Evolutionary conservation across 1,139 yeast genomes (phyloP).

Genomic region (Chernovozyma aurita): DNA sequence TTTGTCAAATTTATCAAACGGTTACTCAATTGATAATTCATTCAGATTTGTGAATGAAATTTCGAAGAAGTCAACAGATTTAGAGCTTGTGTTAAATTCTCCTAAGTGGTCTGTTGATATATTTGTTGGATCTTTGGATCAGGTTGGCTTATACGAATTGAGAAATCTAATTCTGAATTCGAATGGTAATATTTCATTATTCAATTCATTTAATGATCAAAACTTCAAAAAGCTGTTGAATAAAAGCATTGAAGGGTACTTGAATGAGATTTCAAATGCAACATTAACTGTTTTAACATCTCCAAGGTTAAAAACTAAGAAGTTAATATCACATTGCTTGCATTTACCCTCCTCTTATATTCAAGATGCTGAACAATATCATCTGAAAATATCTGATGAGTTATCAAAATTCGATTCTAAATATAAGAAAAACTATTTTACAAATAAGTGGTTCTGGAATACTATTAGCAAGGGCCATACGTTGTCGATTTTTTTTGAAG

Average conservation of each 20-base stretch:
- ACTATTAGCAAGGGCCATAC: conserved; percentile 18
- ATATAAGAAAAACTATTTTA: conserved; percentile 24
- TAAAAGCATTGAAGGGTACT: conserved; percentile 2
- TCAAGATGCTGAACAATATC: conserved; percentile 16
- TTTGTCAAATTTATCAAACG: conserved; percentile 28
- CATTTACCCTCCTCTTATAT: conserved; percentile 33
- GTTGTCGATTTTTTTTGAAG: conserved; percentile 29
- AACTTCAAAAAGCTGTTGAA: conserved; percentile 14
- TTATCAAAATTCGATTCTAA: conserved; percentile 30
- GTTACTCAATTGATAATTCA: conserved; percentile 22
- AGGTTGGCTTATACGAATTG: conserved; percentile 41
- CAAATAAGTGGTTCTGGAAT: conserved; percentile 35
- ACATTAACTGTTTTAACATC: conserved; percentile 31
- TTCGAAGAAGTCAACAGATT: conserved; percentile 23
- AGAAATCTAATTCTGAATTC: conserved; percentile 25
- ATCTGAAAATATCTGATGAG: conserved; percentile 32
- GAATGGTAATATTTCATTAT: conserved; percentile 25
- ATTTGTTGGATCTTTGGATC: conserved; percentile 36
- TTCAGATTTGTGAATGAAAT: conserved; percentile 13
- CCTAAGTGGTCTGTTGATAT: conserved; percentile 31
- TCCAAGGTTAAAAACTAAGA: conserved; percentile 24
- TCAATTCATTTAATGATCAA: conserved; percentile 22
- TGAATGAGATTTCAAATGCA: conserved; percentile 9
- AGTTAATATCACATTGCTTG: conserved; percentile 25
- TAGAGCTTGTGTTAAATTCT: conserved; percentile 12